Conservation (phyloP, 495 filamentous ascomycete species). For the Podospora fimiseda region DNA sequence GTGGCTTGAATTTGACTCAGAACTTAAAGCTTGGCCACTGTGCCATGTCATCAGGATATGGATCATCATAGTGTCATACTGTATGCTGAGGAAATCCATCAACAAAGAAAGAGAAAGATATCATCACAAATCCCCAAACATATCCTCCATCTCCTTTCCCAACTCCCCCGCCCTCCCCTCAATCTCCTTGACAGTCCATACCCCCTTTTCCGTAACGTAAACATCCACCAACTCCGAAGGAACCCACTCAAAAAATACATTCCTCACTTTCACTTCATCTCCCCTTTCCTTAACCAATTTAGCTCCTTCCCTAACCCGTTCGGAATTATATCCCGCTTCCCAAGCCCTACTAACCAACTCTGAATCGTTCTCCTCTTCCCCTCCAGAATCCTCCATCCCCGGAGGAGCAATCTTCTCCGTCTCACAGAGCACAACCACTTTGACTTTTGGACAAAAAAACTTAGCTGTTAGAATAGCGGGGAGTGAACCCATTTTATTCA, state of each 20-base stretch:
- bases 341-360: slow-evolving; percentile 44
- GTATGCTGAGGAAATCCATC: not conserved
- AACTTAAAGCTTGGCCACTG: too few relatives aligned
- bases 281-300: not conserved
- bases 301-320: slow-evolving; percentile 13
- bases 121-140: slow-evolving; percentile 30
- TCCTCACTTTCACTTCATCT: slow-evolving; percentile 37
- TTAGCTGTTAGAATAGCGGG: slow-evolving; percentile 47
- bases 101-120: not conserved
- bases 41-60: too few relatives aligned
- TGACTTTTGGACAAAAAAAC: slow-evolving; percentile 33
- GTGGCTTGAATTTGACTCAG: too few relatives aligned
- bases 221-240: slow-evolving; percentile 45
- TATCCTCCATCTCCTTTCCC: slow-evolving; percentile 18
- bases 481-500: slow-evolving; percentile 61
- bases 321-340: slow-evolving; percentile 23
- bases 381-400: slow-evolving; percentile 24
- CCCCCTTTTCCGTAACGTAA: slow-evolving; percentile 50
- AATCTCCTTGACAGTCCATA: slow-evolving; percentile 29
- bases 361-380: slow-evolving; percentile 44
- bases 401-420: slow-evolving; percentile 54
- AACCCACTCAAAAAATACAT: slow-evolving; percentile 64
- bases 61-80: not conserved
- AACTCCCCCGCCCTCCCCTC: slow-evolving; percentile 23
- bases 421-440: slow-evolving; percentile 51